These are phyloP conservation scores for Aaosphaeria pasadenensis DNA, from an alignment of 2,329 filamentous ascomycete species.

Conservation along the genomic window DNA sequence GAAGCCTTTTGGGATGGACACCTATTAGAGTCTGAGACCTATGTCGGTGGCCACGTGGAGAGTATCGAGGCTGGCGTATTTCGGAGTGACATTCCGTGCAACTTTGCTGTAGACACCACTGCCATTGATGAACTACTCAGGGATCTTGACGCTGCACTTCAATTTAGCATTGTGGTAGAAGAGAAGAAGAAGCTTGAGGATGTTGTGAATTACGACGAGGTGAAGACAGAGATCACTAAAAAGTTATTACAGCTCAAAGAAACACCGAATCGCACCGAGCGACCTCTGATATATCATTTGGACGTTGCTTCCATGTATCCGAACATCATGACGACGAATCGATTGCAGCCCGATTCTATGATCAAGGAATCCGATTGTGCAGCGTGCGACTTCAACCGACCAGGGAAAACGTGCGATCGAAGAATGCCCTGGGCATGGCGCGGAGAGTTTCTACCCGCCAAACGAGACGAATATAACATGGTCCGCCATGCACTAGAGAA, in stretches of 20 bases:
- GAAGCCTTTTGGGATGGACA: conserved; percentile 98
- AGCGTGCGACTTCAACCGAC: conserved; percentile 96
- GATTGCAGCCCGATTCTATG: conserved; percentile 98
- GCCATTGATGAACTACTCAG: conserved; percentile 85
- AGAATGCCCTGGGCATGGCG: conserved; percentile 96
- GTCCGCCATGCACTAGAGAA: conserved; percentile 88
- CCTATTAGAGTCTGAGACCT: conserved; percentile 92
- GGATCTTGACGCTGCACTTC: conserved; percentile 84
- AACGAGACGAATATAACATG: conserved; percentile 99
- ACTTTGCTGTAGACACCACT: conserved; percentile 83
- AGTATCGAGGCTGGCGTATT: conserved; percentile 99
- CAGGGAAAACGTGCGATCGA: conserved; percentile 94
- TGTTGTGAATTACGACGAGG: conserved; percentile 52
- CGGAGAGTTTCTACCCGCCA: conserved; percentile 94
- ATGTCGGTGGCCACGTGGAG: conserved; percentile 97
- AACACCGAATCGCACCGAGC: conserved; percentile 79
- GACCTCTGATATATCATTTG: conserved; percentile 92
- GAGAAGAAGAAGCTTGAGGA: conserved; percentile 53
- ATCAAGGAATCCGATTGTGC: conserved; percentile 94
- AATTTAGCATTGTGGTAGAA: conserved; percentile 66
- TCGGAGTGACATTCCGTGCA: conserved; percentile 88
- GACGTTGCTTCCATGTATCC: conserved; percentile 99
- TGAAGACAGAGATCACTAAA: conserved; percentile 77
- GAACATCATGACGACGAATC: conserved; percentile 99
- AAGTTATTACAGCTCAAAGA: conserved; percentile 70